Base-by-base conservation (phyloP, 2,329 filamentous ascomycete genomes). In the Myriangium duriaei region DNA sequence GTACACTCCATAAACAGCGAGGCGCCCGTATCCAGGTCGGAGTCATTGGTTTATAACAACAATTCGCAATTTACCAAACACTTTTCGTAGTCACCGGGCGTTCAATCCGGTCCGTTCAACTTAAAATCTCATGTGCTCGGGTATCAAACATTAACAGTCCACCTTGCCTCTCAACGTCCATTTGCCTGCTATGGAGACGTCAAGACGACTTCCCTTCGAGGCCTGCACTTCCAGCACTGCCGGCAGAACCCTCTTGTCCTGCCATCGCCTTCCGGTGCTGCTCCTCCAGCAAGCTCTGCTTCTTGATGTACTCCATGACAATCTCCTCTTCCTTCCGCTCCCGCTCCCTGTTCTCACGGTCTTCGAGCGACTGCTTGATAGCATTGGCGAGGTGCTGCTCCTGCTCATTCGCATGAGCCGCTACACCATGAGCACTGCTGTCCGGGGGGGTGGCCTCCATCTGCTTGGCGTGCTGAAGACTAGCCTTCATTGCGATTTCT, bases 261-360 rank as follows among this genome's bases (percentile, higher is more conserved):
- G 44, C 45, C 37, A 44, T 45, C 39, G 42, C 45, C 38, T 40
- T 50, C 30, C 51, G 46, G 46, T 65, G 58, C 52, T 76, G 67
- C 46, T 77, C 76, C 58, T 88, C 82, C 1, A 72, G 67, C 30
- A 84, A 53, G 54, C 79, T 85, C 61, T 86, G 79, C 62, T 76
- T 80, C 65, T 79, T 81, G 29, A 85, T 69, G 55, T 83, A 85
- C 49, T 85, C 79, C 53, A 87, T 56, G 6, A 86, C 72, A 41
- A 81, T 74, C 40, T 84, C 73, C 52, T 87, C 80, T 51, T 86
- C 81, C 56, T 16, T 71, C 66, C 37, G 54, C 54, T 57, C 55
- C 49, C 53, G 55, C 48, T 47, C 42, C 4, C 40, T 46, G 42
- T 46, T 50, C 48, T 52, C 50, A 61, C 55, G 35, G 62, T 52